Percentiles rank a stretch among this genome's conserved stretches.
Evolutionary conservation across 208 protist genomes (phyloP).

Genomic region (Leptomonas pyrrhocoris): DNA sequence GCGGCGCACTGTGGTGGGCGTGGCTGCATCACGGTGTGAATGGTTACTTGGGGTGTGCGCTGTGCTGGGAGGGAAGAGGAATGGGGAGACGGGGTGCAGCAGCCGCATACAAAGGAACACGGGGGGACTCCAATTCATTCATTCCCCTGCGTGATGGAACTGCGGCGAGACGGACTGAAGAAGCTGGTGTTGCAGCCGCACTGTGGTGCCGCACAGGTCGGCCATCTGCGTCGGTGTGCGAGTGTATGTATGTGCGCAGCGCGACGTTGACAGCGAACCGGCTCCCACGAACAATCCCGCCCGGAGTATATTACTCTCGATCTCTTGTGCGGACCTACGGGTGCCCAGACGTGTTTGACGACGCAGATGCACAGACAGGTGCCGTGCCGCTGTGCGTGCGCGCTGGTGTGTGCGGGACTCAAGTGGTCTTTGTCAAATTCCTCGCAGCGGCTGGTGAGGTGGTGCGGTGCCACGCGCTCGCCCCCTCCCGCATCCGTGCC

Average conservation of each 20-base stretch:
- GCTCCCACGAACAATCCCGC: conserved; percentile 71
- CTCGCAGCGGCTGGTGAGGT: neutral
- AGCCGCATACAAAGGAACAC: too few species aligned
- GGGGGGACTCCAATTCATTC: neutral
- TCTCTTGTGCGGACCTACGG: conserved; percentile 70
- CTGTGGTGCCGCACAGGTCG: too few species aligned
- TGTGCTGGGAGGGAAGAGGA: too few species aligned
- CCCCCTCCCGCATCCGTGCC: neutral
- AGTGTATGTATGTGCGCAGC: too few species aligned
- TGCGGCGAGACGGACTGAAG: conserved; percentile 5
- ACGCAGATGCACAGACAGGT: too few species aligned
- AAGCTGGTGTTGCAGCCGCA: neutral
- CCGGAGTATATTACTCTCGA: conserved; percentile 53
- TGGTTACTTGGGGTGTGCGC: too few species aligned
- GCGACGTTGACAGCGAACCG: conserved; percentile 1
- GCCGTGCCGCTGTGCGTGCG: too few species aligned
- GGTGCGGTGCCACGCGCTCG: neutral
- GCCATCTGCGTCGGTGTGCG: too few species aligned
- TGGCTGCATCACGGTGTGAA: too few species aligned
- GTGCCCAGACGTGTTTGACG: conserved; percentile 49
- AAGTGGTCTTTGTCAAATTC: conserved; percentile 30
- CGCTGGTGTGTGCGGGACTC: too few species aligned
- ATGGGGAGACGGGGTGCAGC: too few species aligned
- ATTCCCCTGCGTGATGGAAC: conserved; percentile 3
- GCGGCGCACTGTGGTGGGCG: neutral